Evolutionary conservation across 2,329 filamentous ascomycete species (phyloP).

Genomic region (Xenoacremonium recifei): DNA sequence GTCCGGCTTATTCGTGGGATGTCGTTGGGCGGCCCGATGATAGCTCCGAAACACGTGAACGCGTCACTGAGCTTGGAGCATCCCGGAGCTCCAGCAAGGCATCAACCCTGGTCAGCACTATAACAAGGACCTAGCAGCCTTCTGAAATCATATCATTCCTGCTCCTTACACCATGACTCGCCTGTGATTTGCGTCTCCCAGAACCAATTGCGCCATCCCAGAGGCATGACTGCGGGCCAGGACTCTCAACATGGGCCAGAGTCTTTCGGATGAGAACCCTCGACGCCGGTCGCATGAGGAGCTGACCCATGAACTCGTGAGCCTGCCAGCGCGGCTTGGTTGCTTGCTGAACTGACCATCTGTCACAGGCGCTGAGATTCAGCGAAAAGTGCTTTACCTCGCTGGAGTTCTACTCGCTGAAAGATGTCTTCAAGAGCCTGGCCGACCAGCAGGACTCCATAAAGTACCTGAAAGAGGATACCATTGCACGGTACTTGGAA

Average conservation of each 20-base stretch:
- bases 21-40: conserved; percentile 1
- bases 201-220: background rate
- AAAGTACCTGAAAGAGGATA: conserved; percentile 66
- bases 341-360: conserved; percentile 9
- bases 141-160: background rate
- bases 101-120: background rate
- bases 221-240: conserved; percentile 21
- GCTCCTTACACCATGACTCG: background rate
- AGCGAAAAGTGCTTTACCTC: conserved; percentile 69
- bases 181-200: background rate
- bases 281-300: conserved; percentile 49
- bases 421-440: conserved; percentile 69
- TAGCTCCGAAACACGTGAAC: background rate
- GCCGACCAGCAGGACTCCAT: conserved; percentile 63
- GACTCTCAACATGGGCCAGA: conserved; percentile 49
- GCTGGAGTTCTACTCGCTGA: conserved; percentile 71
- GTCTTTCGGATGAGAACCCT: conserved; percentile 45
- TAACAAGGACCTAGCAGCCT: background rate
- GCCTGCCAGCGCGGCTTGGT: conserved; percentile 12
- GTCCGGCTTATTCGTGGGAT: no score
- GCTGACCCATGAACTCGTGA: conserved; percentile 51
- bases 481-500: conserved; percentile 69
- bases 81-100: background rate
- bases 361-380: conserved; percentile 57
- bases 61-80: no score